phyloP scores from a whole-genome alignment of 129 eudicot species.

The Oenanthe sinensis region DNA sequence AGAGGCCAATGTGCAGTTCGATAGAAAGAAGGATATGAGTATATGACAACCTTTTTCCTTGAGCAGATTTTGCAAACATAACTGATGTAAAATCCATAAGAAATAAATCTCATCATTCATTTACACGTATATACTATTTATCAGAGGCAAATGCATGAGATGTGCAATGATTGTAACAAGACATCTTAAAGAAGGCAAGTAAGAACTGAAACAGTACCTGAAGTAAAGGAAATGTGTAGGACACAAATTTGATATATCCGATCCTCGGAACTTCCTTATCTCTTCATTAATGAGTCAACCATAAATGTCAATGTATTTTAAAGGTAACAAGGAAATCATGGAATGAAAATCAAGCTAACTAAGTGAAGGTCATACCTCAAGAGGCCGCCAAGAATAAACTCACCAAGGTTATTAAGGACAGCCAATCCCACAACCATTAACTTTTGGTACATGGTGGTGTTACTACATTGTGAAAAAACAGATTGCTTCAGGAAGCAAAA shows the following conservation, averaged over 20 bases:
- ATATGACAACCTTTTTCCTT: neutral
- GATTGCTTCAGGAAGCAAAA: neutral
- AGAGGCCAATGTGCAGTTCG: neutral
- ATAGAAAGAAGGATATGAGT: neutral
- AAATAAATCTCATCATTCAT: too few relatives aligned
- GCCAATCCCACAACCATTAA: constrained; percentile 83
- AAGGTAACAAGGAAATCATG: constrained; percentile 1
- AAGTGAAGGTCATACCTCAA: constrained; percentile 44
- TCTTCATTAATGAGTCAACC: constrained; percentile 37
- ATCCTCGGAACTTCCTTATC: constrained; percentile 28
- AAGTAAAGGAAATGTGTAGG: constrained; percentile 67
- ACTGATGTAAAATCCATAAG: neutral
- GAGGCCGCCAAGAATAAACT: constrained; percentile 66
- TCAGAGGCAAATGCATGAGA: neutral
- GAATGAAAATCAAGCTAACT: neutral
- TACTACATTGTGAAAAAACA: constrained; percentile 42
- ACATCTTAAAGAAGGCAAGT: neutral
- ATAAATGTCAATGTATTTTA: constrained; percentile 18
- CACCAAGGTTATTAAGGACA: constrained; percentile 75
- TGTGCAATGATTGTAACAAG: neutral
- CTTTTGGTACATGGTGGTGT: constrained; percentile 49
- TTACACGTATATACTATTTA: neutral
- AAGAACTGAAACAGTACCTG: constrained; percentile 41
- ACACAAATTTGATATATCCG: constrained; percentile 61
- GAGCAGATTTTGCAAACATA: neutral